These are phyloP conservation scores for Pleurotus platypus DNA, from an alignment of 768 basidiomycete species.

Conservation along the genomic window DNA sequence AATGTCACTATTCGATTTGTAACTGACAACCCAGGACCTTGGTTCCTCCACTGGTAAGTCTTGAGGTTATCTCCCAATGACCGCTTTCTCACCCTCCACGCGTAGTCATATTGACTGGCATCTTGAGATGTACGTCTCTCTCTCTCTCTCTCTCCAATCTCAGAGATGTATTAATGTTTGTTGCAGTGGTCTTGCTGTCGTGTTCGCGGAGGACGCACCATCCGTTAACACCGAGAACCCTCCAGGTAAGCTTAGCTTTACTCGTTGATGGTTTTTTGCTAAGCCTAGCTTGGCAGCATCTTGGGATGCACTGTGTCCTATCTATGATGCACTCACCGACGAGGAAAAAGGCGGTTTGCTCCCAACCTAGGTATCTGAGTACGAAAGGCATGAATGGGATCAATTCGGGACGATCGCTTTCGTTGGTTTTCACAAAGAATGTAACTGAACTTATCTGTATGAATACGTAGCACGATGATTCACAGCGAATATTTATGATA, in stretches of 20 bases:
- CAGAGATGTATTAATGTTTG: not conserved
- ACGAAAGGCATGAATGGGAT: too few species aligned
- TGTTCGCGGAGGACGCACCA: constrained; percentile 22
- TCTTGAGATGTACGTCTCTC: constrained; percentile 30
- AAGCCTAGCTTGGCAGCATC: constrained; percentile 9
- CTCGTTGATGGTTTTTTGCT: not conserved
- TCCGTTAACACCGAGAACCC: constrained; percentile 9
- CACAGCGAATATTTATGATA: too few species aligned
- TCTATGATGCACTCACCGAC: constrained; percentile 15
- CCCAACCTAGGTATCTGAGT: not conserved
- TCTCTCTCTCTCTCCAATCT: not conserved
- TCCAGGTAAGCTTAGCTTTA: constrained; percentile 14
- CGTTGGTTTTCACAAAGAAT: too few species aligned
- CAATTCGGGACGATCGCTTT: too few species aligned
- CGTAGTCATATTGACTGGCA: constrained; percentile 14
- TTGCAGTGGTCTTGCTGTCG: constrained; percentile 20
- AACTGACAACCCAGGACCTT: constrained; percentile 50
- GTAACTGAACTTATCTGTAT: too few species aligned
- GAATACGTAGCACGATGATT: too few species aligned
- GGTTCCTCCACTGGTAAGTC: constrained; percentile 37
- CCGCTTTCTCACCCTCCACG: constrained; percentile 12
- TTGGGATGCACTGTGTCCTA: constrained; percentile 27
- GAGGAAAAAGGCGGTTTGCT: constrained; percentile 3
- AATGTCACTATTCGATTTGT: constrained; percentile 45
- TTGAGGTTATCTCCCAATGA: not conserved